These are phyloP conservation scores for Leucaena leucocephala DNA, from an alignment of 306 rosid species.

Conservation along the genomic window DNA sequence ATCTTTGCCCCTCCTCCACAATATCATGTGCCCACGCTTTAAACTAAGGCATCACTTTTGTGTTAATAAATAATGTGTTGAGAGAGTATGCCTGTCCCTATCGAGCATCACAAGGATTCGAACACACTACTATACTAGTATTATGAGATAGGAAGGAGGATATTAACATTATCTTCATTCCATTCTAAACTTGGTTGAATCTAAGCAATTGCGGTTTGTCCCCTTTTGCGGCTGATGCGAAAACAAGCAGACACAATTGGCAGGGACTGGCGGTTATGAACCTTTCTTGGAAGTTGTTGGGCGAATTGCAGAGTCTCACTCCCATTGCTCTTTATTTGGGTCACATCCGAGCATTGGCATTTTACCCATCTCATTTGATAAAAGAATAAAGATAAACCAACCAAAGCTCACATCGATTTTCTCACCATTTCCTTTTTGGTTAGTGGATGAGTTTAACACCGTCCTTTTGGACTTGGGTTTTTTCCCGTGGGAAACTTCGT, in stretches of 20 bases:
- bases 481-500: neutral
- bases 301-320: slow-evolving; percentile 16
- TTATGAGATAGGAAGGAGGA: neutral
- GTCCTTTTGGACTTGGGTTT: neutral
- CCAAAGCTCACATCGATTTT: slow-evolving; percentile 14
- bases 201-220: slow-evolving; percentile 36
- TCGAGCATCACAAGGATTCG: slow-evolving; percentile 55
- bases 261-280: slow-evolving; percentile 30
- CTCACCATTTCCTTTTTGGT: slow-evolving; percentile 24
- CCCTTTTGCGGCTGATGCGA: slow-evolving; percentile 17
- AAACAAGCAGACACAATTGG: slow-evolving; percentile 28
- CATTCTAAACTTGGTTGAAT: slow-evolving; percentile 39
- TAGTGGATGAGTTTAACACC: slow-evolving; percentile 11
- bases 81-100: slow-evolving; percentile 41
- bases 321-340: too few relatives aligned
- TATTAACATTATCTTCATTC: slow-evolving; percentile 15
- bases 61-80: too few relatives aligned
- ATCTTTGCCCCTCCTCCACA: slow-evolving; percentile 52
- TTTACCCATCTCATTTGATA: neutral
- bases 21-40: slow-evolving; percentile 56
- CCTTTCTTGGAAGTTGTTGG: slow-evolving; percentile 36
- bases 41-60: neutral
- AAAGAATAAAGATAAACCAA: slow-evolving; percentile 3
- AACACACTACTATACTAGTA: slow-evolving; percentile 25
- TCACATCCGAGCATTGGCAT: slow-evolving; percentile 24